Base-by-base conservation (phyloP, 2,329 filamentous ascomycete genomes). In the Chalara sp. region DNA sequence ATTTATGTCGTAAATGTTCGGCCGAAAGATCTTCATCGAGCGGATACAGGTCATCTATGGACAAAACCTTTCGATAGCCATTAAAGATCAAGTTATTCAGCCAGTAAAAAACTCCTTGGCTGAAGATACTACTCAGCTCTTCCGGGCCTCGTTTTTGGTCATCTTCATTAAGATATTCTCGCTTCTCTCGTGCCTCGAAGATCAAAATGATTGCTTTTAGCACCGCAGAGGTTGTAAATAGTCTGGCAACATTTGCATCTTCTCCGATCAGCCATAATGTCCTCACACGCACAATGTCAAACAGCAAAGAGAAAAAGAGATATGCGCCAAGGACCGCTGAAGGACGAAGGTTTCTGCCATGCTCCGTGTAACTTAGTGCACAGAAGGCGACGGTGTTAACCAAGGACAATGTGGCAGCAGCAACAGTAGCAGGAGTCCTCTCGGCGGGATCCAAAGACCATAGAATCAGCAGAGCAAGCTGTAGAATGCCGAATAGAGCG, bases 181-280 rank as follows among this genome's bases (percentile, higher is more conserved):
- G 58, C 59, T 73, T 74, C 47, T 65, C 67, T 50, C 59, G 58
- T 3, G 67, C 68, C 60, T 74, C 71, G 4, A 70, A 65, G 6
- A 58, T 40, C 2, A 58, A 48, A 28, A 60, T 48, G 32, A 56
- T 58, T n/a, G 63, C 52, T 55, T 73, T 74, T 37, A 69, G 48
- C 5, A 53, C 63, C 32, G 68, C 61, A 5, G 65, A 60, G 11
- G 61, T 58, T 1, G 67, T 68, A 33, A 68, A 70, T 12, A 70
- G 59, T 44, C 61, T 61, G 1, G 60, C 60, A 8, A 72, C 61
- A 13, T 65, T 49, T 33, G 61, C 46, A 4, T 54, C 56, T n/a
- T 57, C 56, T 37, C 67, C 58, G 64, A 47, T 10, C 5, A 54
- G 45, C 59, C 57, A 60, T 37, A 59, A 40, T 10, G 58, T 61